A percentile compares a stretch with the other conserved stretches of the same genome.
Evolutionary conservation across 1,284 basidiomycete species (phyloP).

Genomic region (Irpex sp.): DNA sequence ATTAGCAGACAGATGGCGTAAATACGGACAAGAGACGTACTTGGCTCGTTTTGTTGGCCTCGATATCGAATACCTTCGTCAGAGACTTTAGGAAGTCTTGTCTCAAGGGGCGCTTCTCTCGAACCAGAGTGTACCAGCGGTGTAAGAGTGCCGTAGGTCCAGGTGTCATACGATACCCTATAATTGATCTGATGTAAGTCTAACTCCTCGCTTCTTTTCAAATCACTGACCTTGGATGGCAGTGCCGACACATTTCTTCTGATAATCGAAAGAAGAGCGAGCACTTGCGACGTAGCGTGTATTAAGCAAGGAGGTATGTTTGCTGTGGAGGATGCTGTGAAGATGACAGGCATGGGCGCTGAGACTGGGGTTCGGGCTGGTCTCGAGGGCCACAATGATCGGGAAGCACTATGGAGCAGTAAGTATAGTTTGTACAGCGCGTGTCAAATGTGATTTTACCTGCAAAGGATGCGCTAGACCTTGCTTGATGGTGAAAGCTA

Average conservation of each 20-base stretch:
- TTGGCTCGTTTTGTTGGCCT: constrained; percentile 44
- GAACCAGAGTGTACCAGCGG: constrained; percentile 87
- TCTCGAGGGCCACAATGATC: constrained; percentile 90
- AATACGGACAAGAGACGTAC: constrained; percentile 26
- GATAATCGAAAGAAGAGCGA: constrained; percentile 79
- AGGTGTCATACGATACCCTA: constrained; percentile 59
- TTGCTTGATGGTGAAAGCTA: constrained; percentile 91
- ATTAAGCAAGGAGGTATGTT: constrained; percentile 89
- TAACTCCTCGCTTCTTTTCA: neutral
- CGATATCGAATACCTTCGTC: constrained; percentile 76
- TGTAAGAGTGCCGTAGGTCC: constrained; percentile 73
- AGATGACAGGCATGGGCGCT: constrained; percentile 77
- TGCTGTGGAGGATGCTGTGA: constrained; percentile 81
- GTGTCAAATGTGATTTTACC: constrained; percentile 35
- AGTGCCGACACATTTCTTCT: constrained; percentile 52
- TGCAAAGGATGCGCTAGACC: constrained; percentile 93
- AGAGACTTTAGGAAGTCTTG: constrained; percentile 87
- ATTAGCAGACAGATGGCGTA: neutral
- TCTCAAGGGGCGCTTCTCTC: constrained; percentile 82
- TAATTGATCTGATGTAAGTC: neutral
- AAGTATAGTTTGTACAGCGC: neutral
- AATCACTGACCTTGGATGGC: constrained; percentile 42
- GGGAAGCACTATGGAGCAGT: constrained; percentile 71
- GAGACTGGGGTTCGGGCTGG: constrained; percentile 60
- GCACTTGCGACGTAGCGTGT: constrained; percentile 82